Conservation (phyloP, 2,329 filamentous ascomycete species). For the Endoconidiophora polonica region DNA sequence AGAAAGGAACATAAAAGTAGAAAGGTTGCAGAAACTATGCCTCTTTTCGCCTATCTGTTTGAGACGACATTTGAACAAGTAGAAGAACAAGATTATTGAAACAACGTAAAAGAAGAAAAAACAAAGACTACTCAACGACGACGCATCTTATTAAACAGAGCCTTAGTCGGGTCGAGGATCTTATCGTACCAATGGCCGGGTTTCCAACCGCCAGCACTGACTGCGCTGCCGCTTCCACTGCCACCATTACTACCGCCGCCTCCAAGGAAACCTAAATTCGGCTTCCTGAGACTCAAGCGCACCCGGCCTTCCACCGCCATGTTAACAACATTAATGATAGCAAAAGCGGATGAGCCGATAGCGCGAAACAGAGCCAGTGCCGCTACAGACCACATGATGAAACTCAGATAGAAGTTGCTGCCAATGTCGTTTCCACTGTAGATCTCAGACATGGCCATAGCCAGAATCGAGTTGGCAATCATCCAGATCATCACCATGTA, state of each 20-base stretch:
- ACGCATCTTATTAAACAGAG: conserved; percentile 7
- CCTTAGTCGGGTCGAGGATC: conserved; percentile 11
- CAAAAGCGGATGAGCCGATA: conserved; percentile 64
- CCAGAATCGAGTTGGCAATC: conserved; percentile 76
- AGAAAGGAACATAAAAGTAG: too few species aligned
- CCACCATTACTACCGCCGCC: not conserved
- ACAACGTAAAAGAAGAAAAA: not conserved
- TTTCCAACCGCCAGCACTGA: conserved; percentile 11
- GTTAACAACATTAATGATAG: conserved; percentile 69
- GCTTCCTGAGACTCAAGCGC: conserved; percentile 37
- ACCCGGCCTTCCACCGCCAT: conserved; percentile 75
- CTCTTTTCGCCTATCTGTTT: not conserved
- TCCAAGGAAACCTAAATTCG: conserved; percentile 15
- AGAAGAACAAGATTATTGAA: not conserved
- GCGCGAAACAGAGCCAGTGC: conserved; percentile 75
- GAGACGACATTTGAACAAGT: not conserved
- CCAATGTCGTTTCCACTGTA: conserved; percentile 58
- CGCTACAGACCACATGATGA: conserved; percentile 87
- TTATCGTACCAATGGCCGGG: conserved; percentile 10
- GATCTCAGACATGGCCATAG: conserved; percentile 80
- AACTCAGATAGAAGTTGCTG: conserved; percentile 77
- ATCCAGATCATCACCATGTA: conserved; percentile 98
- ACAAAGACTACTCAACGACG: not conserved
- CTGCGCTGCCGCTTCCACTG: not conserved
- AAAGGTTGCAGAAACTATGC: conserved; percentile 1